phyloP scores from a whole-genome alignment of 2,329 filamentous ascomycete genomes.

The Trichoderma atrobrunneum region DNA sequence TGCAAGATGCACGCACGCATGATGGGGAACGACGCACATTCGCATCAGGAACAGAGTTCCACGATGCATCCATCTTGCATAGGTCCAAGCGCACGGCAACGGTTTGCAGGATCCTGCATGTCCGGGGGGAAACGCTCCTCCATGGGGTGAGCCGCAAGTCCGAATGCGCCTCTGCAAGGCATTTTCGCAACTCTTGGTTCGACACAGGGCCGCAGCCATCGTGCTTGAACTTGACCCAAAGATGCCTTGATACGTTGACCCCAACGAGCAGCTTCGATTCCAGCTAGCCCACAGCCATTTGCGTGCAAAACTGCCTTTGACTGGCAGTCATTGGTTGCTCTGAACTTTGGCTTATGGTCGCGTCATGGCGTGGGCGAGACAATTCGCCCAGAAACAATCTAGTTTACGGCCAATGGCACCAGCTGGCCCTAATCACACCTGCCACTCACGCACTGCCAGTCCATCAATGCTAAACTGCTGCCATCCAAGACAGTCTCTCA shows the following conservation, averaged over 20 bases:
- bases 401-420: neutral
- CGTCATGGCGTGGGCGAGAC: neutral
- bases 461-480: neutral
- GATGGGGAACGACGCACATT: slow-evolving; percentile 11
- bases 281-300: slow-evolving; percentile 1
- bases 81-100: slow-evolving; percentile 9
- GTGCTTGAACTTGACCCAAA: neutral
- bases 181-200: neutral
- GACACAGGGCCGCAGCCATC: neutral
- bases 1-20: slow-evolving; percentile 20
- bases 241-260: neutral
- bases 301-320: neutral
- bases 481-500: slow-evolving; percentile 9
- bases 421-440: neutral
- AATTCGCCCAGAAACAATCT: neutral
- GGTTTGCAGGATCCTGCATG: slow-evolving; percentile 9
- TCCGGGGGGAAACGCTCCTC: slow-evolving; percentile 1
- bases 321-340: neutral
- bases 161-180: slow-evolving; percentile 13
- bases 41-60: slow-evolving; percentile 18
- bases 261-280: neutral
- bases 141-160: neutral
- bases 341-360: neutral
- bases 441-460: neutral
- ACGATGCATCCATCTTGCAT: slow-evolving; percentile 16